Evolutionary conservation across 257 asterid species (phyloP).

Genomic region (Cruciata laevipes): DNA sequence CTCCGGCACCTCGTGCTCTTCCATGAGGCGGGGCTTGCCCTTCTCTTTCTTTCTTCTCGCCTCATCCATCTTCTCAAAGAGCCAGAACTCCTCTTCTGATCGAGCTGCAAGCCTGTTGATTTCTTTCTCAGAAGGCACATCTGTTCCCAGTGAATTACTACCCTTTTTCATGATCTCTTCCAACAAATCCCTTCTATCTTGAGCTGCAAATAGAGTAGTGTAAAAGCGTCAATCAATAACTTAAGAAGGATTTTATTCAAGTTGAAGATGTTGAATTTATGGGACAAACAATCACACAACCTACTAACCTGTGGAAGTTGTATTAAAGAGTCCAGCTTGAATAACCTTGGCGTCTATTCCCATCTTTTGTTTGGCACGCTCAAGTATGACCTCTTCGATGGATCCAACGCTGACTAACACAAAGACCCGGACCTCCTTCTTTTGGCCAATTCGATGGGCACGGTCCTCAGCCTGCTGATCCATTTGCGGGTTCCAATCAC

Average conservation of each 20-base stretch:
- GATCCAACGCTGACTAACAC: conserved; percentile 96
- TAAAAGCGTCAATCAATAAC: conserved; percentile 2
- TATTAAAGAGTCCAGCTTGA: conserved; percentile 98
- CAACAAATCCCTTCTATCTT: conserved; percentile 86
- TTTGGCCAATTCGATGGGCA: conserved; percentile 99
- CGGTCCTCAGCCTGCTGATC: conserved; percentile 99
- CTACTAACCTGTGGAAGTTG: conserved; percentile 96
- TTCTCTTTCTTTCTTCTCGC: conserved; percentile 82
- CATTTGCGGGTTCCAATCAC: conserved; percentile 99
- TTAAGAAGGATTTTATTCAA: background rate
- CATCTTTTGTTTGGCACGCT: conserved; percentile 98
- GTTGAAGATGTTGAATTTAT: background rate
- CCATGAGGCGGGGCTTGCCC: conserved; percentile 88
- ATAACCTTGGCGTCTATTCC: conserved; percentile 98
- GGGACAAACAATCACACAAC: background rate
- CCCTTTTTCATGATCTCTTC: conserved; percentile 98
- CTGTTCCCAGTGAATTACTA: conserved; percentile 79
- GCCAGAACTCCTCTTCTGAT: conserved; percentile 85
- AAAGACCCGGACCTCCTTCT: conserved; percentile 95
- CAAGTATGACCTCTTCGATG: conserved; percentile 89
- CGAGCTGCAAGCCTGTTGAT: conserved; percentile 97
- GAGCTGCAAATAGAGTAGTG: conserved; percentile 50
- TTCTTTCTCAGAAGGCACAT: conserved; percentile 96
- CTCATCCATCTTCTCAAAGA: conserved; percentile 95
- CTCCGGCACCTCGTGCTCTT: conserved; percentile 93